These are phyloP conservation scores for Lentinula sp. DNA, from an alignment of 768 basidiomycete species.

Conservation along the genomic window DNA sequence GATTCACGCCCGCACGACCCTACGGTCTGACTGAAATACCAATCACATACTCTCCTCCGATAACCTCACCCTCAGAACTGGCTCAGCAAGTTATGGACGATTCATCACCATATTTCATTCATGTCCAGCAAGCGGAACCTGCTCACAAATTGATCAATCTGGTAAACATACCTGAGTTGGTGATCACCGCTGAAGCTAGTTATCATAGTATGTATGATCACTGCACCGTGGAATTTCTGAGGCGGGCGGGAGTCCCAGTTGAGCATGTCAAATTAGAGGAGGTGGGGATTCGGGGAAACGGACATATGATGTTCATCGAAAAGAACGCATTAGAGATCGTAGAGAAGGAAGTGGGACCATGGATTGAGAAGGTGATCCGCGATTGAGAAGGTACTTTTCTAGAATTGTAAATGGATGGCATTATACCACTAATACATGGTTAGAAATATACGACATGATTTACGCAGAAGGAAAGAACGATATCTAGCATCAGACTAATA, in stretches of 20 bases:
- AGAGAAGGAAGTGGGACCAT: constrained; percentile 30
- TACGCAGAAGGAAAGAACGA: background rate
- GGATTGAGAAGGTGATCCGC: constrained; percentile 22
- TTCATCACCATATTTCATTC: constrained; percentile 26
- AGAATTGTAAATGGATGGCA: too few species aligned
- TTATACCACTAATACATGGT: too few species aligned
- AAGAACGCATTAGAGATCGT: constrained; percentile 39
- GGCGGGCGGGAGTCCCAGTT: constrained; percentile 37
- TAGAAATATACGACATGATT: background rate
- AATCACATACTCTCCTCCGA: constrained; percentile 34
- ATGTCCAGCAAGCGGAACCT: constrained; percentile 36
- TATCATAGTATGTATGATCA: constrained; percentile 45
- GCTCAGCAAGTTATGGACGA: constrained; percentile 19
- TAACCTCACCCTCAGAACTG: constrained; percentile 28
- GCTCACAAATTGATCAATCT: constrained; percentile 37
- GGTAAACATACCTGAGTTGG: constrained; percentile 33
- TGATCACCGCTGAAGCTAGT: constrained; percentile 44
- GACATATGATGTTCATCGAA: constrained; percentile 55
- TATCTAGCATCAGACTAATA: background rate
- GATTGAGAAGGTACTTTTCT: background rate
- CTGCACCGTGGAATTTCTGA: constrained; percentile 36
- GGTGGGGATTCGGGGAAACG: constrained; percentile 45
- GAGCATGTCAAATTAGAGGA: constrained; percentile 32
- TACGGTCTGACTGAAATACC: constrained; percentile 46
- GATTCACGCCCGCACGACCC: constrained; percentile 25